Percentiles rank a stretch among this genome's conserved stretches.
phyloP scores from a whole-genome alignment of 768 basidiomycete species.

The Naganishia randhawae region DNA sequence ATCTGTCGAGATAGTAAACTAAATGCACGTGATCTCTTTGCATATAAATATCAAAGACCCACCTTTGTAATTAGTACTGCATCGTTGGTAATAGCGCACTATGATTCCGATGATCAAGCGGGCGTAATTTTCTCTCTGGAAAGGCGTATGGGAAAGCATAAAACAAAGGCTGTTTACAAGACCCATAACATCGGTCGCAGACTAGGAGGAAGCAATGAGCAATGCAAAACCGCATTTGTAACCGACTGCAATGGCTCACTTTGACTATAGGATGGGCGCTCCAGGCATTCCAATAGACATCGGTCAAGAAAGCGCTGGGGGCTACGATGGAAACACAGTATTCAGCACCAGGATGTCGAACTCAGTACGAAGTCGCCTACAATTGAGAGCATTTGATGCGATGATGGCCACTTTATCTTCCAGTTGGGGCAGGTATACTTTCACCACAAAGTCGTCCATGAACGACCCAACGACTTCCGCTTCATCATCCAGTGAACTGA shows the following conservation, averaged over 20 bases:
- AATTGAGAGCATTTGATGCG: conserved; percentile 78
- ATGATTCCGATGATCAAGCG: conserved; percentile 89
- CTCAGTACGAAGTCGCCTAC: conserved; percentile 21
- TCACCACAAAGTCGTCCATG: conserved; percentile 86
- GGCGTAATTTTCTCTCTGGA: conserved; percentile 90
- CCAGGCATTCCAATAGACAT: conserved; percentile 63
- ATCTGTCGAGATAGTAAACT: conserved; percentile 55
- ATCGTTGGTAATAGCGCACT: conserved; percentile 92
- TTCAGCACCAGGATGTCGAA: neutral
- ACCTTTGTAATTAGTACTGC: conserved; percentile 79
- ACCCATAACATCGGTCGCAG: conserved; percentile 76
- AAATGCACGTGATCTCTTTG: conserved; percentile 24
- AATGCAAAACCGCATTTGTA: neutral
- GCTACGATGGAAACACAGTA: conserved; percentile 52
- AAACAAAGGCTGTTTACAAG: conserved; percentile 85
- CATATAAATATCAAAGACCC: conserved; percentile 1
- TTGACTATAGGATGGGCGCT: conserved; percentile 74
- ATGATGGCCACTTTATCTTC: conserved; percentile 86
- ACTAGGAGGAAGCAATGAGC: conserved; percentile 54
- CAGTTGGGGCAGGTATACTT: conserved; percentile 86
- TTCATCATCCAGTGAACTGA: conserved; percentile 35
- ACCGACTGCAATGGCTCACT: conserved; percentile 52
- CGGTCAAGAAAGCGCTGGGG: conserved; percentile 81
- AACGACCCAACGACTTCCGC: conserved; percentile 62
- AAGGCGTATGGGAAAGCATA: conserved; percentile 86